Evolutionary conservation across 2,329 filamentous ascomycete species (phyloP).

Genomic region (Xylariaceae sp.): DNA sequence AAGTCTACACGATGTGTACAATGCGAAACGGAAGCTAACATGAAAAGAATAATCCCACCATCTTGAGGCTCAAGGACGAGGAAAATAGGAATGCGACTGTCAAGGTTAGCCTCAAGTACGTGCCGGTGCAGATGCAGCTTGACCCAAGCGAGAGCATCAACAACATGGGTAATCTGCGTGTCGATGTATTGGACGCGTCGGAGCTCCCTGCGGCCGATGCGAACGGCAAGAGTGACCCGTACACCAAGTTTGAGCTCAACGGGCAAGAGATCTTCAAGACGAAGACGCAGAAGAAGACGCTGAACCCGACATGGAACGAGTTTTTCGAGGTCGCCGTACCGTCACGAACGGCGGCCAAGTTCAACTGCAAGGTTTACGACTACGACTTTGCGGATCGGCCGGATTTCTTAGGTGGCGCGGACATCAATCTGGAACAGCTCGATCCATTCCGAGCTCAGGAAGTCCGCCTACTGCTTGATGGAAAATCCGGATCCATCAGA

Average conservation of each 20-base stretch:
- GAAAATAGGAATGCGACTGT: conserved; percentile 71
- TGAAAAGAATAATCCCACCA: conserved; percentile 75
- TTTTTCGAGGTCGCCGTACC: conserved; percentile 80
- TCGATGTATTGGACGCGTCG: conserved; percentile 81
- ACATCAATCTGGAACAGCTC: conserved; percentile 68
- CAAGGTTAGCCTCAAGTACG: conserved; percentile 88
- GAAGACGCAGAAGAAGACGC: conserved; percentile 92
- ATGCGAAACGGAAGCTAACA: conserved; percentile 9
- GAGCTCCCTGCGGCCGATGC: conserved; percentile 90
- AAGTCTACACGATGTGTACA: conserved; percentile 33
- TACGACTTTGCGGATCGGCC: conserved; percentile 97
- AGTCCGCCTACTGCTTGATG: conserved; percentile 67
- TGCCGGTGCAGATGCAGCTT: conserved; percentile 88
- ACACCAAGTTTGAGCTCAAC: conserved; percentile 89
- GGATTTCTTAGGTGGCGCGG: conserved; percentile 73
- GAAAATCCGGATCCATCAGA: conserved; percentile 78
- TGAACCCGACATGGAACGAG: conserved; percentile 93
- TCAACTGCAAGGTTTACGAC: conserved; percentile 79
- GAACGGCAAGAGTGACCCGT: conserved; percentile 95
- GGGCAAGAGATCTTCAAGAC: conserved; percentile 90
- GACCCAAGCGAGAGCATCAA: conserved; percentile 96
- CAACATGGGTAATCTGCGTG: conserved; percentile 91
- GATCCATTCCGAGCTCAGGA: conserved; percentile 82
- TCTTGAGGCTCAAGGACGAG: conserved; percentile 69
- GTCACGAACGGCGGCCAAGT: conserved; percentile 77